phyloP scores from a whole-genome alignment of 2,329 filamentous ascomycete genomes.

The Fusarium mangiferae region DNA sequence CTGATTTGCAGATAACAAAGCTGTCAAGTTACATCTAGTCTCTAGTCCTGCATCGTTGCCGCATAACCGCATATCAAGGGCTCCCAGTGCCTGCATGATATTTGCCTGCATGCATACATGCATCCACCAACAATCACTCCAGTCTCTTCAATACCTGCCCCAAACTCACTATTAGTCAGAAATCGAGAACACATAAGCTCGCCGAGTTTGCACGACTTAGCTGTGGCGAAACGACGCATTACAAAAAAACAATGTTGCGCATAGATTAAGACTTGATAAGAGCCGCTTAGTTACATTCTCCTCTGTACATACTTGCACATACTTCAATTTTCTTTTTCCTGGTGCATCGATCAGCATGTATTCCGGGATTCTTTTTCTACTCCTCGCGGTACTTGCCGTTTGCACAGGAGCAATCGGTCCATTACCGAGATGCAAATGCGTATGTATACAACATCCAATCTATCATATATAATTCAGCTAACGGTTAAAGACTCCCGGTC shows the following conservation, averaged over 20 bases:
- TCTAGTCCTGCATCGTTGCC: not conserved
- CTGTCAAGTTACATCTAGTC: not conserved
- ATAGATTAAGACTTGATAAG: conserved; percentile 3
- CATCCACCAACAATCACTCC: not conserved
- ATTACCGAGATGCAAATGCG: conserved; percentile 17
- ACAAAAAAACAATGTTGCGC: not conserved
- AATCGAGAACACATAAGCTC: not conserved
- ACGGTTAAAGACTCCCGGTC: conserved; percentile 14
- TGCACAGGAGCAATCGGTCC: not conserved
- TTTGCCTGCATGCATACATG: not conserved
- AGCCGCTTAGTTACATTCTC: not conserved
- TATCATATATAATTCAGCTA: not conserved
- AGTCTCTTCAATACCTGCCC: not conserved
- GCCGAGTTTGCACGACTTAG: not conserved
- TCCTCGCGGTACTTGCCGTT: conserved; percentile 1
- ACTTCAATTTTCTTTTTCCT: not conserved
- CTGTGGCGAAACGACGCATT: not conserved
- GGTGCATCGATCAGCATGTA: not conserved
- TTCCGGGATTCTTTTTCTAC: not conserved
- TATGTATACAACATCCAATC: not conserved
- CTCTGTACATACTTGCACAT: not conserved
- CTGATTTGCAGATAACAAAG: not conserved
- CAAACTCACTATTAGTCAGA: not conserved
- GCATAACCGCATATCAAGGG: not conserved
- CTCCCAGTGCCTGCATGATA: not conserved